Percentiles rank a stretch among this genome's conserved stretches.
phyloP scores from a whole-genome alignment of 768 basidiomycete species.

The Phanerochaete carnosa region DNA sequence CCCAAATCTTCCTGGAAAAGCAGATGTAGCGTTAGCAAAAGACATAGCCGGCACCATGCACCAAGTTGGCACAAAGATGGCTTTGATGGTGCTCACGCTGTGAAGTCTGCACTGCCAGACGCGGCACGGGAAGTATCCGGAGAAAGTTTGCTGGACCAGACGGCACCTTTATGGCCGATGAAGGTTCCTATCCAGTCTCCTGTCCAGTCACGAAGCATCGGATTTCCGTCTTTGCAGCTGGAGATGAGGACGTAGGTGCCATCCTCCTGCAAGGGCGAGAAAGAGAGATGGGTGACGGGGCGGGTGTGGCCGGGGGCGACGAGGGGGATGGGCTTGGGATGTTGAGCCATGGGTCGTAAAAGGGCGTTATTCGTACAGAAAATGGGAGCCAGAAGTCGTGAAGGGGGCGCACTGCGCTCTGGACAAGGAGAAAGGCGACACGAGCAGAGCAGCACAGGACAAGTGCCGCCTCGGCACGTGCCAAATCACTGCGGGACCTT shows the following conservation, averaged over 20 bases:
- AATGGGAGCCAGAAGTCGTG: conserved; percentile 5
- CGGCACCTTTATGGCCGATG: conserved; percentile 89
- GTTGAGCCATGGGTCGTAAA: conserved; percentile 21
- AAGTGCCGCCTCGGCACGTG: conserved; percentile 7
- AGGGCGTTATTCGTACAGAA: conserved; percentile 11
- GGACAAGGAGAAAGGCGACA: conserved; percentile 5
- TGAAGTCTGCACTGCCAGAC: conserved; percentile 95
- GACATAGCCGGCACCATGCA: neutral
- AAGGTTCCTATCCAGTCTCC: conserved; percentile 99
- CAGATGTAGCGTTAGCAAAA: conserved; percentile 4
- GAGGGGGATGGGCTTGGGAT: conserved; percentile 64
- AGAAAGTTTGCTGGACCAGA: conserved; percentile 94
- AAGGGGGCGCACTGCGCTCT: conserved; percentile 18
- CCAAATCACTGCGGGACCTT: neutral
- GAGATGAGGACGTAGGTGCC: conserved; percentile 88
- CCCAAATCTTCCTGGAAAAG: conserved; percentile 83
- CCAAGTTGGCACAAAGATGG: conserved; percentile 1
- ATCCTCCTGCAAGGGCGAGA: conserved; percentile 84
- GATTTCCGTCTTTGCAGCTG: conserved; percentile 98
- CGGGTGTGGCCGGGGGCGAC: conserved; percentile 85
- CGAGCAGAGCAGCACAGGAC: conserved; percentile 1
- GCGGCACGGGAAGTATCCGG: conserved; percentile 82
- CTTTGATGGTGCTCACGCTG: conserved; percentile 65
- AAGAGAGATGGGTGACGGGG: conserved; percentile 91
- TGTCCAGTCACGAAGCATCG: conserved; percentile 95